These are phyloP conservation scores for Gossypium australe DNA, from an alignment of 345 rosid species.

Conservation along the genomic window DNA sequence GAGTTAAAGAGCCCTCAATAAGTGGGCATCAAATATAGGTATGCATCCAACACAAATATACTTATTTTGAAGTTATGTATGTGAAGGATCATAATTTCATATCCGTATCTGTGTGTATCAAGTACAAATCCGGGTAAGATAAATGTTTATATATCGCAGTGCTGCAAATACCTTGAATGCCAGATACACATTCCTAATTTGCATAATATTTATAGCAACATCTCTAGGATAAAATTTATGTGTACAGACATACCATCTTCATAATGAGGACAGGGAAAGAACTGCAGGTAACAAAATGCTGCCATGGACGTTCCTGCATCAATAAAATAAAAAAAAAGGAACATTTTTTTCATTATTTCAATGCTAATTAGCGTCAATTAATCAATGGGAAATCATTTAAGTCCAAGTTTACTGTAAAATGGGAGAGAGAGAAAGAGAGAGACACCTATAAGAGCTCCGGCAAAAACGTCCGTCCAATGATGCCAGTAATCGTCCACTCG, in stretches of 20 bases:
- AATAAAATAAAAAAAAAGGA: background rate
- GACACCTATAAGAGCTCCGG: constrained; percentile 55
- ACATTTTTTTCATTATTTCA: background rate
- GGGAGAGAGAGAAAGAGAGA: background rate
- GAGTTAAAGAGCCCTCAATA: too few relatives aligned
- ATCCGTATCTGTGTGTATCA: background rate
- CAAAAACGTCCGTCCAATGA: constrained; percentile 69
- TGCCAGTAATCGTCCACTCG: constrained; percentile 71
- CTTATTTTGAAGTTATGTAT: too few relatives aligned
- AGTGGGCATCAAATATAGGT: too few relatives aligned
- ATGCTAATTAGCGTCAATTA: background rate
- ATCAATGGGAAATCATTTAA: background rate
- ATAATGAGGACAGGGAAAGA: constrained; percentile 47
- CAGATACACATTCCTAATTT: background rate
- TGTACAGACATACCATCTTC: constrained; percentile 26
- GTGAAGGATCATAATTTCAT: too few relatives aligned
- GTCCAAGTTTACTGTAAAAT: background rate
- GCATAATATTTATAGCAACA: background rate
- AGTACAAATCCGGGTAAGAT: too few relatives aligned
- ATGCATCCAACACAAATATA: too few relatives aligned
- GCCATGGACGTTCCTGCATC: constrained; percentile 32
- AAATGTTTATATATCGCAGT: background rate
- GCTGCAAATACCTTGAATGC: background rate
- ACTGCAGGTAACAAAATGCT: constrained; percentile 50
- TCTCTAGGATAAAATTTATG: background rate